Evolutionary conservation across 139 green algal genomes (phyloP), one percentile per base, ranked within the genome.

Genomic region (Ulvella scutata): DNA sequence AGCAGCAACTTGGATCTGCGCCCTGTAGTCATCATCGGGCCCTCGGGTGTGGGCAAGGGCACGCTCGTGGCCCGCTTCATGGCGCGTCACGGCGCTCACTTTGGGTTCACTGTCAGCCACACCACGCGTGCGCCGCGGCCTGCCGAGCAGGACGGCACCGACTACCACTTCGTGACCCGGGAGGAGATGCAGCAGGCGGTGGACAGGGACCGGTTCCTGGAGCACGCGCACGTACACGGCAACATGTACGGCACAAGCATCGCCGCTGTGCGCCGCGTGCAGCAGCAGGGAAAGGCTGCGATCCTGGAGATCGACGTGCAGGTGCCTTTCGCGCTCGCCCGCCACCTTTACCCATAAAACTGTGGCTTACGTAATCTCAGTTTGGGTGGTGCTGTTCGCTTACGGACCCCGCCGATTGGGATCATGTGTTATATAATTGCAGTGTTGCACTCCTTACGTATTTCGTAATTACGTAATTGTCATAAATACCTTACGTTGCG

Each of bases 251-350:
- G 92, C 33, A 96, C 91, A 7, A 88, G 82, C 13, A 35, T 84
- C 31, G 77, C 80, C 9, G 80, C 91, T 7, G 90, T 95, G 26
- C 77, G 82, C 35, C 73, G 72, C 0, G 90, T 95, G 2, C 79
- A 89, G 20, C 77, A 79, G 0, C 33, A 60, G 20, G 88, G 89
- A 23, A 83, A 83, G 61, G 85, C 87, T 77, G 87, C 84, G 75
- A 79, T 96, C 38, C 84, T 96, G 37, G 90, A 96, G 80, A 94
- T 96, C 36, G 90, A 96, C 72, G 89, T 94, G 60, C 89, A 87
- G 76, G 84, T 82, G 26, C 43, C 10, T 10, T n/a, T 31, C 43
- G 26, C 38, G 17, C 34, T 61, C 36, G 20, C 67, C 67, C 0
- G 4, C 21, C 51, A 13, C 51, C 51, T 67, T 0, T n/a, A n/a